A percentile compares a stretch with the other conserved stretches of the same genome.
Conservation (phyloP, 306 rosid genomes). For the Notholithocarpus densiflorus region DNA sequence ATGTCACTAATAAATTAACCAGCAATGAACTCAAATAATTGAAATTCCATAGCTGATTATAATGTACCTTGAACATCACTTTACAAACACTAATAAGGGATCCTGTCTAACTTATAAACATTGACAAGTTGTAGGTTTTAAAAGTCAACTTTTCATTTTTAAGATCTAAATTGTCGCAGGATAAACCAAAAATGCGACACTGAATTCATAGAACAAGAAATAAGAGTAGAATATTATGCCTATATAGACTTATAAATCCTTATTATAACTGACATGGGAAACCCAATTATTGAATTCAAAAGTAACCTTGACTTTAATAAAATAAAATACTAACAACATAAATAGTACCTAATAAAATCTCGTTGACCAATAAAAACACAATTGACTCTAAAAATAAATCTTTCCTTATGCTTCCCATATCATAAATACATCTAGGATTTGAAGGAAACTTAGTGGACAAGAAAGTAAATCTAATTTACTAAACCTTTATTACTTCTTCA, state of each 20-base stretch:
- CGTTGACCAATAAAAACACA: no score
- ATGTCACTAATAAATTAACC: background rate
- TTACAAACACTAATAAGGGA: background rate
- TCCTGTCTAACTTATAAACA: background rate
- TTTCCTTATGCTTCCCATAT: no score
- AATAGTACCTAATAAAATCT: no score
- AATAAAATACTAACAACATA: no score
- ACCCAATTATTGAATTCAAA: no score
- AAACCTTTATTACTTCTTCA: background rate
- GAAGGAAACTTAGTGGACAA: background rate
- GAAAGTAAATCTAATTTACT: background rate
- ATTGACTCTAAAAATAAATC: no score
- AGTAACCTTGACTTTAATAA: no score
- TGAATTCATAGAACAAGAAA: no score
- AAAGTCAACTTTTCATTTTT: background rate
- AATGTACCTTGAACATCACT: background rate
- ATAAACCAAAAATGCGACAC: no score
- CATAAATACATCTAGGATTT: constrained; percentile 1
- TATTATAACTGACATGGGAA: no score
- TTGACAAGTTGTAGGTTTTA: background rate
- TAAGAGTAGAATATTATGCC: no score
- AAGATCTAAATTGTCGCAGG: background rate
- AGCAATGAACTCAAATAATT: background rate
- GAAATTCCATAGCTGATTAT: background rate
- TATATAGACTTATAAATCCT: no score